These are phyloP conservation scores for Alternaria novae-zelandiae DNA, from an alignment of 2,329 filamentous ascomycete genomes.

Conservation along the genomic window DNA sequence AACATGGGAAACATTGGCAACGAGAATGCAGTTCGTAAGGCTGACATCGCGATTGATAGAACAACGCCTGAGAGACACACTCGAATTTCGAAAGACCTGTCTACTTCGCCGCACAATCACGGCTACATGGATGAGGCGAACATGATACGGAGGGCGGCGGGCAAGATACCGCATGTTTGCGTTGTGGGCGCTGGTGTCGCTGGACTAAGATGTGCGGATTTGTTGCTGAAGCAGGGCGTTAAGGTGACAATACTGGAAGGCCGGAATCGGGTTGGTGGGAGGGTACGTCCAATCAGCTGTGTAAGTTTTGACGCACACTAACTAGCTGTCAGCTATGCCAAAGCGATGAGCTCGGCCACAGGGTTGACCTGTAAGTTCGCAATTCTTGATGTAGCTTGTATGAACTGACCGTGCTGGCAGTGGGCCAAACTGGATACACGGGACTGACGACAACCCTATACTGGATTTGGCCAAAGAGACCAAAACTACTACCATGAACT, in stretches of 20 bases:
- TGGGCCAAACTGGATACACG: conserved; percentile 83
- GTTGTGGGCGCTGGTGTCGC: conserved; percentile 75
- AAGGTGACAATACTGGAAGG: conserved; percentile 74
- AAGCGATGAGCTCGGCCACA: conserved; percentile 54
- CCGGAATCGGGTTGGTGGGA: conserved; percentile 69
- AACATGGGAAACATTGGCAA: conserved; percentile 33
- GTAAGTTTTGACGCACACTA: not conserved
- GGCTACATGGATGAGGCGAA: conserved; percentile 24
- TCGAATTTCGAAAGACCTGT: conserved; percentile 45
- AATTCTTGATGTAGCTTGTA: not conserved
- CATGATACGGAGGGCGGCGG: conserved; percentile 41
- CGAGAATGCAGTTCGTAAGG: conserved; percentile 33
- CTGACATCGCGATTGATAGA: conserved; percentile 36
- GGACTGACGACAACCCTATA: conserved; percentile 73
- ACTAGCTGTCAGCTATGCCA: conserved; percentile 54
- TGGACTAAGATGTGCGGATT: conserved; percentile 73
- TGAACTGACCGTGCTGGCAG: conserved; percentile 39
- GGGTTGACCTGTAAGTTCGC: conserved; percentile 62
- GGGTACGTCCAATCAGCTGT: conserved; percentile 52
- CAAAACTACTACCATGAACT: conserved; percentile 59
- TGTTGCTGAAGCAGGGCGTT: conserved; percentile 69
- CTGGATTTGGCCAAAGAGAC: conserved; percentile 69
- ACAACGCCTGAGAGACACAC: conserved; percentile 21
- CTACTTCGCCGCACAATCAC: conserved; percentile 36
- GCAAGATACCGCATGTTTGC: conserved; percentile 62